Evolutionary conservation across 1,284 basidiomycete species (phyloP).

Genomic region (Ustilago nuda): DNA sequence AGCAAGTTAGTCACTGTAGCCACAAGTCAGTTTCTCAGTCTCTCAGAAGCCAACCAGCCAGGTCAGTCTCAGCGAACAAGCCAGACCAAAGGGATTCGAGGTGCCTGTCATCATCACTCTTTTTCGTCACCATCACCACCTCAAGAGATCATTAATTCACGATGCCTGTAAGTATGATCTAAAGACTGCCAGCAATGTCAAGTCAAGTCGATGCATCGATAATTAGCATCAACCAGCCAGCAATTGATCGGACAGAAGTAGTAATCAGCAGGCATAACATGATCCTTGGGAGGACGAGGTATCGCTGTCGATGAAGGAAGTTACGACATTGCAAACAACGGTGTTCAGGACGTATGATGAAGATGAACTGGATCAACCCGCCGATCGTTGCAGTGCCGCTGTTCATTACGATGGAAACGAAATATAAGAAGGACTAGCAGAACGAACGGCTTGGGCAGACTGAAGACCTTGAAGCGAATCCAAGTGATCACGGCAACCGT

Average conservation of each 20-base stretch:
- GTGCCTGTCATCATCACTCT: constrained; percentile 35
- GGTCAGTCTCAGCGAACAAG: constrained; percentile 3
- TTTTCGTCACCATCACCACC: constrained; percentile 53
- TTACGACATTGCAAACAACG: too few relatives aligned
- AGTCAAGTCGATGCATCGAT: constrained; percentile 29
- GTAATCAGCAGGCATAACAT: constrained; percentile 1
- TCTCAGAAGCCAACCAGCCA: background rate
- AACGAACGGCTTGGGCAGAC: background rate
- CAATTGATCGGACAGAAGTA: constrained; percentile 4
- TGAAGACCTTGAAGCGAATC: background rate
- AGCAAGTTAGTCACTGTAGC: background rate
- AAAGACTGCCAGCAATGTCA: constrained; percentile 20
- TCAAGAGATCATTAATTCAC: constrained; percentile 56
- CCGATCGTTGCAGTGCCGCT: background rate
- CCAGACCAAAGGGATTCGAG: constrained; percentile 44
- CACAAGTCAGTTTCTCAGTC: background rate
- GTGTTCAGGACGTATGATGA: background rate
- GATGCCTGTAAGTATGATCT: constrained; percentile 53
- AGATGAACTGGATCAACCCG: background rate
- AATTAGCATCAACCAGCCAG: background rate
- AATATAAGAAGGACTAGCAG: background rate
- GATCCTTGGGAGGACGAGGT: background rate
- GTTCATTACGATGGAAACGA: background rate
- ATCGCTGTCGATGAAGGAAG: background rate
- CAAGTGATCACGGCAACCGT: background rate